These are phyloP conservation scores for Trichoderma simmonsii DNA, from an alignment of 2,329 filamentous ascomycete species.

Conservation along the genomic window DNA sequence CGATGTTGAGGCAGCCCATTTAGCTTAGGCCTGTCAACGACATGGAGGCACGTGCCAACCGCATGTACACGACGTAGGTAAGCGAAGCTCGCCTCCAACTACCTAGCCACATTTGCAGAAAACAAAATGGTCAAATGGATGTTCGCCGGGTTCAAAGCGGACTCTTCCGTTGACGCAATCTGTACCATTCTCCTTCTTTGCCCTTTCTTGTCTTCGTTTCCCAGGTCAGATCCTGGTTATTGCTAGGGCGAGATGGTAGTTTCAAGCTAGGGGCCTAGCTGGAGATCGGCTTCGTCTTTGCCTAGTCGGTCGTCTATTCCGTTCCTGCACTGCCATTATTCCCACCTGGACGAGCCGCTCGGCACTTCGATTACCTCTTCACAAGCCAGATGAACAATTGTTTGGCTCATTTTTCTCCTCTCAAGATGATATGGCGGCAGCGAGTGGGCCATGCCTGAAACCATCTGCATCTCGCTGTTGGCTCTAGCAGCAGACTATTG, in stretches of 20 bases:
- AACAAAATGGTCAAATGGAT: background rate
- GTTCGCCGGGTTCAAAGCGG: background rate
- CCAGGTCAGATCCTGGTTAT: background rate
- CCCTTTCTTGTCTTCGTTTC: background rate
- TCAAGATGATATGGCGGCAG: background rate
- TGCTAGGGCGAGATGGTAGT: background rate
- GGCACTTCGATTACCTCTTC: background rate
- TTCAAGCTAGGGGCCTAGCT: background rate
- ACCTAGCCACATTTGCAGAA: background rate
- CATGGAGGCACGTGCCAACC: background rate
- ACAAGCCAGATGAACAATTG: background rate
- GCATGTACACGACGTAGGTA: too few species aligned
- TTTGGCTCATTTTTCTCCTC: background rate
- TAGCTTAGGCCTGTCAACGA: background rate
- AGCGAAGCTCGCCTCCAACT: background rate
- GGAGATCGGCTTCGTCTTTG: conserved; percentile 70
- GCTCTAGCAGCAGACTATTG: background rate
- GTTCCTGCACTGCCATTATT: background rate
- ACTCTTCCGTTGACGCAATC: background rate
- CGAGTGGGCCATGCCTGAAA: background rate
- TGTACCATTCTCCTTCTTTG: background rate
- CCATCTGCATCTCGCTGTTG: background rate
- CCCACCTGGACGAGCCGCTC: background rate
- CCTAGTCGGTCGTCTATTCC: conserved; percentile 40
- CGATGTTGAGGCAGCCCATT: background rate